Evolutionary conservation across 768 basidiomycete genomes (phyloP).

Genomic region (Ephemerocybe angulata): DNA sequence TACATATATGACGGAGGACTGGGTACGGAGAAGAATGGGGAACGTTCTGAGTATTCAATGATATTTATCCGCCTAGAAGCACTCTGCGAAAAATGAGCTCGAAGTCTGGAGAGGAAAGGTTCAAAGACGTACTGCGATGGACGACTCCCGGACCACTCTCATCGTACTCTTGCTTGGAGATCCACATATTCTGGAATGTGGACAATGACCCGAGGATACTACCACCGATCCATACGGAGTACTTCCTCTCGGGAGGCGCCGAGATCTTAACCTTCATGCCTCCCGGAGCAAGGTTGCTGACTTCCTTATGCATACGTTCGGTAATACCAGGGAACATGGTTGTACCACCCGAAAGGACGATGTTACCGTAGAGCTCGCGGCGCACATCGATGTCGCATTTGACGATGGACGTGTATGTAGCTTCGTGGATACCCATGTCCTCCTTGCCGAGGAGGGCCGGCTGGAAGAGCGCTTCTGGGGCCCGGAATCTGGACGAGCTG

Average conservation of each 20-base stretch:
- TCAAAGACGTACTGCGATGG: slow-evolving; percentile 59
- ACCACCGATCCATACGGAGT: slow-evolving; percentile 94
- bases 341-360: slow-evolving; percentile 85
- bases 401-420: slow-evolving; percentile 81
- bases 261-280: slow-evolving; percentile 97
- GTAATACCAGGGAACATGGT: slow-evolving; percentile 97
- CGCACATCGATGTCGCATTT: slow-evolving; percentile 86
- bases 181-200: slow-evolving; percentile 98
- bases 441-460: slow-evolving; percentile 88
- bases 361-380: slow-evolving; percentile 76
- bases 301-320: slow-evolving; percentile 94
- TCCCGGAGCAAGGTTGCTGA: slow-evolving; percentile 77
- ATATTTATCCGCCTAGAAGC: no score
- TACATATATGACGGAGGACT: no score
- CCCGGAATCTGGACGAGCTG: slow-evolving; percentile 66
- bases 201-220: slow-evolving; percentile 84
- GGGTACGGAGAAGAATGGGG: no score
- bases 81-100: slow-evolving; percentile 21
- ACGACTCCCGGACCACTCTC: slow-evolving; percentile 78
- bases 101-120: neutral
- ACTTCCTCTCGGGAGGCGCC: slow-evolving; percentile 90
- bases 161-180: slow-evolving; percentile 90
- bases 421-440: slow-evolving; percentile 89
- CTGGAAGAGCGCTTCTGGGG: slow-evolving; percentile 93
- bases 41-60: no score